Base-by-base conservation (phyloP, 192 early-diverging fungal species). In the Podila minutissima region DNA sequence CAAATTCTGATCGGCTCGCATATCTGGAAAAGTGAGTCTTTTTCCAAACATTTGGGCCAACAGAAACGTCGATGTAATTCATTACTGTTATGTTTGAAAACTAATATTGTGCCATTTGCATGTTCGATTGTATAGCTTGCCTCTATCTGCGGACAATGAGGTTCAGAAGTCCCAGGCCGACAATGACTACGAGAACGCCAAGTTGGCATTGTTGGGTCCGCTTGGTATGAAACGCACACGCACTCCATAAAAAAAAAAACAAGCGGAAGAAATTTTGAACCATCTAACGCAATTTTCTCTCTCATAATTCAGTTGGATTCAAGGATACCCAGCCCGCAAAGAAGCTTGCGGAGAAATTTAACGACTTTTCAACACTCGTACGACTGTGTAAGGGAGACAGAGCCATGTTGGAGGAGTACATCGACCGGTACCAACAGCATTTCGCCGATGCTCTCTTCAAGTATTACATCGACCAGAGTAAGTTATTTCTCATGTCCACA, bases 371-470 rank as follows among this genome's bases (percentile, higher is more conserved):
- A 10, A 75, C 69, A 20, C 61, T 83, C 11, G 82, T 83, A 32
- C 64, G 59, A 20, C 74, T 83, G 12, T 62, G 64, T 58, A 51
- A 57, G 2, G 65, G 57, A 3, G 58, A 76, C 8, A 59, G 70
- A 20, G 31, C 11, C 3, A 38, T 51, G 37, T 59, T 76, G 19
- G 31, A 31, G 7, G 24, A 20, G 38, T 83, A 72, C 38, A 64
- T 83, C 31, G 5, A 20, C 63, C 76, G 72, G 17, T 83, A 76
- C 41, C 69, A 75, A n/a, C 74, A 83, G 31, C 74, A 72, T 10
- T 83, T 83, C 59, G 74, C 74, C 2, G 67, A 75, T 41, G 82
- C 74, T 9, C 33, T 83, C 33, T 83, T 83, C 35, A 66, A 67
- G 46, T 72, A 64, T 64, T 83, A 83, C 31, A 67, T 76, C 8